phyloP scores from a whole-genome alignment of 1,284 basidiomycete genomes.

The Abortiporus biennis region DNA sequence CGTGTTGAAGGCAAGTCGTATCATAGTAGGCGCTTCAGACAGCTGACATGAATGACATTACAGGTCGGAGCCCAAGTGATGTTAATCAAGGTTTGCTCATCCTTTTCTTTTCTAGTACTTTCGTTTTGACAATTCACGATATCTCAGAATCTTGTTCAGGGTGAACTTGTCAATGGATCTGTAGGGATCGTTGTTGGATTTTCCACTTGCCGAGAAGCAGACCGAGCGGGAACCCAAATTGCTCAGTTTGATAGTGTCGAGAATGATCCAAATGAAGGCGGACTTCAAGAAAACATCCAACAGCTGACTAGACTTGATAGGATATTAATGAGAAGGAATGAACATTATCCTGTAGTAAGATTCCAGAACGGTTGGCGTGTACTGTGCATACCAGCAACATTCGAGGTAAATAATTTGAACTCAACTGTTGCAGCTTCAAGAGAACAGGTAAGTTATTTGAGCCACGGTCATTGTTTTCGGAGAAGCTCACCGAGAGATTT shows the following conservation, averaged over 20 bases:
- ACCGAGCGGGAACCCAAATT: slow-evolving; percentile 1
- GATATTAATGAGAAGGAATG: slow-evolving; percentile 1
- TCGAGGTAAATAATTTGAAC: slow-evolving; percentile 49
- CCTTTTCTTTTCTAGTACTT: background rate
- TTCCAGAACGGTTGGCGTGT: slow-evolving; percentile 40
- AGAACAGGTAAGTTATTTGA: slow-evolving; percentile 34
- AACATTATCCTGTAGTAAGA: slow-evolving; percentile 48
- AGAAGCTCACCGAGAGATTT: background rate
- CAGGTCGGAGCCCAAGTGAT: slow-evolving; percentile 60
- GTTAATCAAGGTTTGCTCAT: slow-evolving; percentile 61
- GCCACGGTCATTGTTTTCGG: background rate
- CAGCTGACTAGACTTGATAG: background rate
- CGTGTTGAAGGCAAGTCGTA: background rate
- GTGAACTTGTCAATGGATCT: slow-evolving; percentile 82
- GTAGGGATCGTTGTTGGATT: slow-evolving; percentile 81
- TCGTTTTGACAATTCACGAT: background rate
- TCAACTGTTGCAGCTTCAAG: slow-evolving; percentile 48
- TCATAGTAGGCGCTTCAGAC: background rate
- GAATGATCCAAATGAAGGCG: background rate
- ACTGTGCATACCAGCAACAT: slow-evolving; percentile 46
- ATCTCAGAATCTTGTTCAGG: slow-evolving; percentile 13
- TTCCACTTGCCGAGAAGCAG: slow-evolving; percentile 11
- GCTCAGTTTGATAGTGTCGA: background rate
- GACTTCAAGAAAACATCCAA: background rate
- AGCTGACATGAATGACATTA: background rate